Evolutionary conservation across 2,329 filamentous ascomycete genomes (phyloP).

Genomic region (Emmonsiellopsis sp.): DNA sequence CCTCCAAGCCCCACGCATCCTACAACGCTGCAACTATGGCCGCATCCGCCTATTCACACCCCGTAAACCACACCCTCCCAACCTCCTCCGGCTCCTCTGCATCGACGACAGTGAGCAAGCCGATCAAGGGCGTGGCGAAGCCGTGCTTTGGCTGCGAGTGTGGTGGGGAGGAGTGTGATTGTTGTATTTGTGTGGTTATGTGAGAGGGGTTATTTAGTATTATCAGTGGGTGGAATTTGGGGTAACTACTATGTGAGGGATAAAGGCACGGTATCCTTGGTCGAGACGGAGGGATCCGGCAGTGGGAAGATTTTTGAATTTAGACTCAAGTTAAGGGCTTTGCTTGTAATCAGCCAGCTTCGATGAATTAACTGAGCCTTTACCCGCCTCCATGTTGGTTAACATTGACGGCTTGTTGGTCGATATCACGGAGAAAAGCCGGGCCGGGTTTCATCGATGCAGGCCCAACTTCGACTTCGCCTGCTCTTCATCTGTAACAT

Average conservation of each 20-base stretch:
- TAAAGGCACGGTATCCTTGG: neutral
- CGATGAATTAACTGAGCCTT: no score
- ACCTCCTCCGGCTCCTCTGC: conserved; percentile 24
- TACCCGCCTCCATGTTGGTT: no score
- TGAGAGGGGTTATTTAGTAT: conserved; percentile 12
- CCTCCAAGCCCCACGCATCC: neutral
- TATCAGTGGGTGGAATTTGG: neutral
- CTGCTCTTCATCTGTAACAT: no score
- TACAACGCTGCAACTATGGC: conserved; percentile 3
- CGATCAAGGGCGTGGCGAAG: conserved; percentile 30
- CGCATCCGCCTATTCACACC: conserved; percentile 9
- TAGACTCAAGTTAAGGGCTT: no score
- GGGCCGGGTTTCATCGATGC: no score
- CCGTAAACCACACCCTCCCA: conserved; percentile 25
- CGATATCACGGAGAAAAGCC: no score
- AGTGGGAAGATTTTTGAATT: no score
- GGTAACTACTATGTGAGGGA: neutral
- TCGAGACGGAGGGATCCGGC: no score
- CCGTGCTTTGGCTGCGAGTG: conserved; percentile 35
- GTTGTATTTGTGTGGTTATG: conserved; percentile 34
- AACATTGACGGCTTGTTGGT: no score
- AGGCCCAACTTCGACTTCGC: no score
- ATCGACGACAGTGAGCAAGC: conserved; percentile 26
- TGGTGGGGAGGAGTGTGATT: conserved; percentile 33
- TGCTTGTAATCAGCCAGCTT: no score